Base-by-base conservation (phyloP, 139 green algal genomes). In the Monoraphidium neglectum region DNA sequence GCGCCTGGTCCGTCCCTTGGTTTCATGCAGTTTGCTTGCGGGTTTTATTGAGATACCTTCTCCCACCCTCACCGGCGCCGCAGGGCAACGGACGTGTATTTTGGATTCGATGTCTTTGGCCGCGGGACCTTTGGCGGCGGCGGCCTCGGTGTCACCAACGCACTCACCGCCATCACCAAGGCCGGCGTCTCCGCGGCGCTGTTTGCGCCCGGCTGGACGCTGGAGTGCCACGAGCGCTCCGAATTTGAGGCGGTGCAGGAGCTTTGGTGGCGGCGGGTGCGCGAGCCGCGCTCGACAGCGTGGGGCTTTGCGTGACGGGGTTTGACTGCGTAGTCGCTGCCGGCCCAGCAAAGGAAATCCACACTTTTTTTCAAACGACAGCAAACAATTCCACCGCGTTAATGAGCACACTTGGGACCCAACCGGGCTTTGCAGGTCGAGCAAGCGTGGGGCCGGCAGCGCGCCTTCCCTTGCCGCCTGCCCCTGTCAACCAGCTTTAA, bases 41-140 rank as follows among this genome's bases (percentile, higher is more conserved):
- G 24, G n/a, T n/a, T n/a, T n/a, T n/a, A n/a, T n/a, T n/a, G n/a
- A n/a, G n/a, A n/a, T n/a, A n/a, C n/a, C n/a, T n/a, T n/a, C n/a
- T n/a, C n/a, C n/a, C n/a, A n/a, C n/a, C n/a, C 18, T 23, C 57
- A 33, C n/a, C n/a, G 57, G 10, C n/a, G n/a, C 57, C 57, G 40
- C 13, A 74, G 90, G 1, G 49, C 49, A 1, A 4, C 43, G 2
- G 91, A 96, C 18, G 91, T 97, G 16, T 96, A 80, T 82, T 88
- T 96, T 81, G 93, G 93, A 6, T 64, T 96, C 2, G 93, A 97
- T 74, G 90, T 93, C 16, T 93, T 90, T 68, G 91, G 89, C 13
- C 73, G 90, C 15, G 83, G 84, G n/a, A 90, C 86, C 1, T 93
- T 78, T 78, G 89, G 84, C 0, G 93, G 88, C 26, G 91, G 90